Base-by-base conservation (phyloP, 78 protist genomes). In the slime mould (Dictyostelium discoideum) region DNA sequence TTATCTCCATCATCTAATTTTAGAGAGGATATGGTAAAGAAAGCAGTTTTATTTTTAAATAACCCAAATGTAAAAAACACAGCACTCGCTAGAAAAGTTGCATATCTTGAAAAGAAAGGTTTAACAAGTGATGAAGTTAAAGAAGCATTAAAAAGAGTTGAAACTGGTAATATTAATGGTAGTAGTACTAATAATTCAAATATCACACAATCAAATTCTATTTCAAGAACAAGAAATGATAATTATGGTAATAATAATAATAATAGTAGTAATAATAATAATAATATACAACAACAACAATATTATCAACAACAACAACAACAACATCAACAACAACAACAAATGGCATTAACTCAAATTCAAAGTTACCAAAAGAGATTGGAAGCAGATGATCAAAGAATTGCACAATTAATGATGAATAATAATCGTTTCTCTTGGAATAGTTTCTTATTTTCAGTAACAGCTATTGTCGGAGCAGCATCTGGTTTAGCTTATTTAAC, bases 1-100 rank as follows among this genome's bases (percentile, higher is more conserved):
- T 3, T 10, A 26, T 39, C 85, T 18, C 85, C 57, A 2, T 50
- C 32, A 54, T 16, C 88, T 44, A 82, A 82, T 73, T 60, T 90
- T 20, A 90, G 95, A 90, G 95, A 90, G 50, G 95, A 90, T 39
- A 83, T 90, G 95, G 95, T 90, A 22, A 80, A 80, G n/a, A 80
- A 80, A 50, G 95, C 95, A n/a, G 81, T 72, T 50, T n/a, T 86
- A 37, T 90, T 90, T 50, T 65, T 90, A 24, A 90, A 50, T 54
- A 90, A 90, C 22, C 95, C 95, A 80, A 82, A 48, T 39, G 95
- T 90, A 18, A 80, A 82, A 65, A 90, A 90, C 39, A 90, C 95
- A 39, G 85, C 95, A 22, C 57, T 90, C 1, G 95, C 57, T 16
- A 80, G 88, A 80, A 90, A 82, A 77, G 95, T 90, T 69, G 95